Conservation (phyloP, 495 filamentous ascomycete genomes). For the Aspergillus olivimuriae region DNA sequence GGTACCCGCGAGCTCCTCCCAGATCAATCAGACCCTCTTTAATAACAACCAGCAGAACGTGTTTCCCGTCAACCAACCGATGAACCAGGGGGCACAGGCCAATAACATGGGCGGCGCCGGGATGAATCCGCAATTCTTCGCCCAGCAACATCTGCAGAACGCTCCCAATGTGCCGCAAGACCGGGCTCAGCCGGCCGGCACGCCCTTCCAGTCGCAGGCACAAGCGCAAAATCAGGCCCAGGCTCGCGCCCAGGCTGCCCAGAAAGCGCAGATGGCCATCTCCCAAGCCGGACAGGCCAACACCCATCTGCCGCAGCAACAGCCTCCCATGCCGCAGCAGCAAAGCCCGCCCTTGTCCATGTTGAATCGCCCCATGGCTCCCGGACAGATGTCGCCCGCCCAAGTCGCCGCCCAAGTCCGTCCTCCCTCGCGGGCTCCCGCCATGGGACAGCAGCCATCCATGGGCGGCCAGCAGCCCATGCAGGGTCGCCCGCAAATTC, state of each 20-base stretch:
- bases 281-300: conserved; percentile 30
- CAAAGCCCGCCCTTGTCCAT: conserved; percentile 53
- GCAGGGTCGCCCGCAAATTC: conserved; percentile 30
- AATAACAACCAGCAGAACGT: conserved; percentile 27
- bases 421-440: conserved; percentile 31
- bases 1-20: conserved; percentile 56
- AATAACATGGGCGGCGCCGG: conserved; percentile 31
- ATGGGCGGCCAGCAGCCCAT: conserved; percentile 23
- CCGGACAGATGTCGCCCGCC: conserved; percentile 39
- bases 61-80: conserved; percentile 29
- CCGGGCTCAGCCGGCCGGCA: conserved; percentile 31
- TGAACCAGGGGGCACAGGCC: conserved; percentile 32
- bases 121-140: conserved; percentile 35
- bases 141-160: conserved; percentile 36
- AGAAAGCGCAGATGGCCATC: conserved; percentile 45
- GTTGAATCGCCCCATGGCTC: conserved; percentile 52
- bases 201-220: conserved; percentile 31
- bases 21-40: conserved; percentile 37
- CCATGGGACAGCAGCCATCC: conserved; percentile 26
- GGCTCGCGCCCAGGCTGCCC: conserved; percentile 37
- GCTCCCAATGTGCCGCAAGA: conserved; percentile 34
- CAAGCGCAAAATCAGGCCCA: conserved; percentile 35
- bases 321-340: too few relatives aligned
- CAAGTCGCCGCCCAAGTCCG: conserved; percentile 33
- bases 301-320: conserved; percentile 32